Percentiles rank a stretch among this genome's conserved stretches.
These are phyloP conservation scores for Silene conica DNA, from an alignment of 148 eudicot genomes.

Conservation along the genomic window DNA sequence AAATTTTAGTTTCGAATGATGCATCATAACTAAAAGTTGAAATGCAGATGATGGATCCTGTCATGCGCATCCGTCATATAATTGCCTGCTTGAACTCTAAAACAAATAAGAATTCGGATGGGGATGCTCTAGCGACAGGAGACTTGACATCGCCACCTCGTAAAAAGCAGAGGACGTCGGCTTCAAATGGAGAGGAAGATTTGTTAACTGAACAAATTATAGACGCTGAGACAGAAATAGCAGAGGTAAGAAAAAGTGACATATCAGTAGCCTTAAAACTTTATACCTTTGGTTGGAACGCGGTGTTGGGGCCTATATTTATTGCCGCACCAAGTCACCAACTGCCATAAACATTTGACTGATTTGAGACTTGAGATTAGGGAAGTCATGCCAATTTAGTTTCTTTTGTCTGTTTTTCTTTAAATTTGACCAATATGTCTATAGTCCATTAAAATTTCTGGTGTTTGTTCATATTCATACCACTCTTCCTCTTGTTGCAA, in stretches of 20 bases:
- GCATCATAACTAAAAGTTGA: slow-evolving; percentile 3
- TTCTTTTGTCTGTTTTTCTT: neutral
- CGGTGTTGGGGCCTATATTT: neutral
- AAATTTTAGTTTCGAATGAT: slow-evolving; percentile 16
- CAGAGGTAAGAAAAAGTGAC: slow-evolving; percentile 24
- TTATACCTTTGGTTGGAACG: neutral
- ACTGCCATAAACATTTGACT: neutral
- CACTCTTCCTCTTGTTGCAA: neutral
- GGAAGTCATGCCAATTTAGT: neutral
- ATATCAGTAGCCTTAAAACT: neutral
- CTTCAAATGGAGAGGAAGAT: slow-evolving; percentile 20
- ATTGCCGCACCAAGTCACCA: neutral
- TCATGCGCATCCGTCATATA: slow-evolving; percentile 41
- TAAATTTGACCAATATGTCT: neutral
- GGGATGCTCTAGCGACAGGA: slow-evolving; percentile 17
- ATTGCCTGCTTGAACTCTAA: slow-evolving; percentile 34
- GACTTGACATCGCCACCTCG: slow-evolving; percentile 21
- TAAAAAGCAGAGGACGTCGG: slow-evolving; percentile 45
- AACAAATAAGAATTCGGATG: slow-evolving; percentile 25
- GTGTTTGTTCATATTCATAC: no score
- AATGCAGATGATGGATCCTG: slow-evolving; percentile 61
- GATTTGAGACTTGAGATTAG: no score
- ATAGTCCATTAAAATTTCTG: neutral
- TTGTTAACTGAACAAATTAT: slow-evolving; percentile 18
- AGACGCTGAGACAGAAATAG: slow-evolving; percentile 27